phyloP scores from a whole-genome alignment of 768 basidiomycete genomes.

The Hygrophorus russula region DNA sequence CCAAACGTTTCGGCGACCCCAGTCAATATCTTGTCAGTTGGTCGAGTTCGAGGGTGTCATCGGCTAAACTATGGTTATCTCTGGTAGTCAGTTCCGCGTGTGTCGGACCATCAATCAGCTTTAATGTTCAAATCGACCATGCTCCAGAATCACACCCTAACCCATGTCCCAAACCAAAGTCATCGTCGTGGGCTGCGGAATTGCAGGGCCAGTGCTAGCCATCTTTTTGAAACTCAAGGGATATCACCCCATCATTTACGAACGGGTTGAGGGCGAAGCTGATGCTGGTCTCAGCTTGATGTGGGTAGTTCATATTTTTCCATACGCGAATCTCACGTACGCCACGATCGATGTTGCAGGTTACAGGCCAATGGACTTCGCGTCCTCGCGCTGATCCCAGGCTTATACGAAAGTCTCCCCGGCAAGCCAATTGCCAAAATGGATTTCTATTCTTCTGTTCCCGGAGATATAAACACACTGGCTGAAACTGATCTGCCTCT shows the following conservation, averaged over 20 bases:
- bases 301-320: conserved; percentile 10
- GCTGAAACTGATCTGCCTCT: conserved; percentile 14
- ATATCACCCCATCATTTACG: conserved; percentile 26
- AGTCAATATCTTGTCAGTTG: too few species aligned
- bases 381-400: conserved; percentile 17
- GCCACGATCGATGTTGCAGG: conserved; percentile 7
- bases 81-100: too few species aligned
- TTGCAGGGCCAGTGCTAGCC: conserved; percentile 28
- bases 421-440: conserved; percentile 11
- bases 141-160: background rate
- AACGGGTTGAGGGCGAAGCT: conserved; percentile 11
- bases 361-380: conserved; percentile 18
- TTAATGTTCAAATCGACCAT: too few species aligned
- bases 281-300: conserved; percentile 21
- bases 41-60: too few species aligned
- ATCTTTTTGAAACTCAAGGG: conserved; percentile 25
- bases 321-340: background rate
- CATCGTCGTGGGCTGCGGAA: conserved; percentile 26
- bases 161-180: conserved; percentile 15
- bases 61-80: too few species aligned
- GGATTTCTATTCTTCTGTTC: conserved; percentile 11
- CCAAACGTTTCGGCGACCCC: too few species aligned
- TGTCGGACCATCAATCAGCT: background rate
- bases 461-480: conserved; percentile 17
- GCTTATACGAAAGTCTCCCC: conserved; percentile 14